Evolutionary conservation across 2,329 filamentous ascomycete genomes (phyloP).

Genomic region (Periconia macrospinosa): DNA sequence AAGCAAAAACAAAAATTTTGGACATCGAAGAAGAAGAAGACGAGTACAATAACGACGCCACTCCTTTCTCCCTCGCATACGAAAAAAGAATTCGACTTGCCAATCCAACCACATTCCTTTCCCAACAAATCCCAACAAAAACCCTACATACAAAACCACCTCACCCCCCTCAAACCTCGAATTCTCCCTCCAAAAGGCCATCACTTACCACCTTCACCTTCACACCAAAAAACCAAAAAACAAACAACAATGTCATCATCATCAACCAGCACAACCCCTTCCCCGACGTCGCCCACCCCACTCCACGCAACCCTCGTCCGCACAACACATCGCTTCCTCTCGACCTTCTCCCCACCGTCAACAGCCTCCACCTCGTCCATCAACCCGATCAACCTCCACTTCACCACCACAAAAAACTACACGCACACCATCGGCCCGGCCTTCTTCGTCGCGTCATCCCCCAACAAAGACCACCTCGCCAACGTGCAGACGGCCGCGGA

Average conservation of each 20-base stretch:
- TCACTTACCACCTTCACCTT: neutral
- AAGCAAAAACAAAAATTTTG: too few species aligned
- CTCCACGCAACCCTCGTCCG: conserved; percentile 15
- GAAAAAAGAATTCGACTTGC: too few species aligned
- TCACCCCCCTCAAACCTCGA: too few species aligned
- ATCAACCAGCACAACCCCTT: neutral
- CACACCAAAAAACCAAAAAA: neutral
- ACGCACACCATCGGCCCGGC: conserved; percentile 33
- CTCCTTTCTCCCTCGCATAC: too few species aligned
- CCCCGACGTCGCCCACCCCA: conserved; percentile 1
- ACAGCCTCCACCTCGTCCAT: conserved; percentile 9
- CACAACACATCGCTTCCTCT: conserved; percentile 20
- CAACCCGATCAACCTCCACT: conserved; percentile 16
- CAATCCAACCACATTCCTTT: too few species aligned
- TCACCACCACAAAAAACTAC: conserved; percentile 17
- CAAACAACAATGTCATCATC: neutral
- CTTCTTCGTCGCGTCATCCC: conserved; percentile 20
- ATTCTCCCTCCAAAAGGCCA: neutral
- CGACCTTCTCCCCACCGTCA: conserved; percentile 8
- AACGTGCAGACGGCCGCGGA: conserved; percentile 16
- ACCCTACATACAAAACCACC: too few species aligned
- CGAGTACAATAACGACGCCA: too few species aligned
- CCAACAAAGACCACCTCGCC: conserved; percentile 16
- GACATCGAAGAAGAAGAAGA: too few species aligned
- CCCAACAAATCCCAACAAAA: too few species aligned